These are phyloP conservation scores for Metarhizium brunneum DNA, from an alignment of 2,329 filamentous ascomycete genomes.

Conservation along the genomic window DNA sequence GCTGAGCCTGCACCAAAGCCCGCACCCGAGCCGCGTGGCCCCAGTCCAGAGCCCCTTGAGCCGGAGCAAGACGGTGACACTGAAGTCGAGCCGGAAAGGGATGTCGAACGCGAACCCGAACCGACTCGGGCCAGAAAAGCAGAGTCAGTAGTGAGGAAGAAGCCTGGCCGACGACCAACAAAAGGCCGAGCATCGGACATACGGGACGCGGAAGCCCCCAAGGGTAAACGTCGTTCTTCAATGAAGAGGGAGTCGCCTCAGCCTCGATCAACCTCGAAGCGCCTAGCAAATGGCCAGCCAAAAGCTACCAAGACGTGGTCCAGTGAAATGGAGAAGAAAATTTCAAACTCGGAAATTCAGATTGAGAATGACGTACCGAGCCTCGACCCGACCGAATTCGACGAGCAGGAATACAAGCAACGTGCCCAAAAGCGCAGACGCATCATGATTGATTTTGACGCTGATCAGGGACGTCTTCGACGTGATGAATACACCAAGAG, in stretches of 20 bases:
- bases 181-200: slow-evolving; percentile 44
- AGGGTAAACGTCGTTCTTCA: slow-evolving; percentile 41
- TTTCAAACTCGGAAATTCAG: slow-evolving; percentile 27
- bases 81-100: slow-evolving; percentile 25
- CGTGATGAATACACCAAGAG: slow-evolving; percentile 48
- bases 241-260: slow-evolving; percentile 37
- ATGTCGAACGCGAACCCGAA: slow-evolving; percentile 25
- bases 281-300: slow-evolving; percentile 50
- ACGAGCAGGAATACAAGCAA: slow-evolving; percentile 42
- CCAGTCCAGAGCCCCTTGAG: slow-evolving; percentile 21
- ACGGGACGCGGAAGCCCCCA: slow-evolving; percentile 39
- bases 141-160: slow-evolving; percentile 21
- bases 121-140: slow-evolving; percentile 14
- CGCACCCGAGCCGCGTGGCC: slow-evolving; percentile 32
- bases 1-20: slow-evolving; percentile 55
- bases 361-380: slow-evolving; percentile 38
- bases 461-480: slow-evolving; percentile 53
- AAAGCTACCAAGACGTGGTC: slow-evolving; percentile 56
- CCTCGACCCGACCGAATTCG: slow-evolving; percentile 32
- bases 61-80: slow-evolving; percentile 15
- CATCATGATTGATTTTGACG: slow-evolving; percentile 55
- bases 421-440: slow-evolving; percentile 57
- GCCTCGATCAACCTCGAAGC: slow-evolving; percentile 43
- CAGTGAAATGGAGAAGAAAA: slow-evolving; percentile 35
- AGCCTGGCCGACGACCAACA: slow-evolving; percentile 25